Evolutionary conservation across 768 basidiomycete genomes (phyloP).

Genomic region (Suillus paluster): DNA sequence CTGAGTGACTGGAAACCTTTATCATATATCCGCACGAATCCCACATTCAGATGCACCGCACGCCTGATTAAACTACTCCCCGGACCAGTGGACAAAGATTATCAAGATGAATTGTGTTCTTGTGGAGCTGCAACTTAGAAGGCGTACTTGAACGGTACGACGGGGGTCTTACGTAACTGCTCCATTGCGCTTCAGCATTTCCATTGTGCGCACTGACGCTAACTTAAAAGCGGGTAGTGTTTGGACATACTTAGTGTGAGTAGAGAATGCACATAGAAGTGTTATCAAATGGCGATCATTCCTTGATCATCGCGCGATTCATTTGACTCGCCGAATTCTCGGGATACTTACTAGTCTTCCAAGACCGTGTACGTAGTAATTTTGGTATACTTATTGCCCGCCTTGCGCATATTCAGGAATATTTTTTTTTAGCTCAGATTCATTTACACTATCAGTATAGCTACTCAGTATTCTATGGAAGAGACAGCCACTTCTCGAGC

Average conservation of each 20-base stretch:
- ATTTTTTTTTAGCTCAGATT: no score
- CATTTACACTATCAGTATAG: no score
- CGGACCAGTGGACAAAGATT: neutral
- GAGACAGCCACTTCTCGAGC: constrained; percentile 30
- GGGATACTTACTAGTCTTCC: neutral
- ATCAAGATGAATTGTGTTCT: neutral
- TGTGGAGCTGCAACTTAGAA: neutral
- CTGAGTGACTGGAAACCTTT: neutral
- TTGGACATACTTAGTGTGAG: neutral
- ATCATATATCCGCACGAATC: no score
- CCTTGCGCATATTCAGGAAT: no score
- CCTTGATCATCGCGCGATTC: neutral
- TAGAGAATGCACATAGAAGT: neutral
- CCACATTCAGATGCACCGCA: neutral
- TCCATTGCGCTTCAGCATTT: neutral
- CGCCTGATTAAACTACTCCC: neutral
- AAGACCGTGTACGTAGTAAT: neutral
- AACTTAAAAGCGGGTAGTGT: neutral
- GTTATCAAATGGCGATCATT: neutral
- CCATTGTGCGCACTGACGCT: neutral
- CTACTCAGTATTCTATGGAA: no score
- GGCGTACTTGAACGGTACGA: no score
- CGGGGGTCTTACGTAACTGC: neutral
- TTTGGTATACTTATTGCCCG: neutral
- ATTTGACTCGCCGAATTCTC: neutral